Conservation (phyloP, 116 monocot genomes). For the Phalaenopsis hybrid region DNA sequence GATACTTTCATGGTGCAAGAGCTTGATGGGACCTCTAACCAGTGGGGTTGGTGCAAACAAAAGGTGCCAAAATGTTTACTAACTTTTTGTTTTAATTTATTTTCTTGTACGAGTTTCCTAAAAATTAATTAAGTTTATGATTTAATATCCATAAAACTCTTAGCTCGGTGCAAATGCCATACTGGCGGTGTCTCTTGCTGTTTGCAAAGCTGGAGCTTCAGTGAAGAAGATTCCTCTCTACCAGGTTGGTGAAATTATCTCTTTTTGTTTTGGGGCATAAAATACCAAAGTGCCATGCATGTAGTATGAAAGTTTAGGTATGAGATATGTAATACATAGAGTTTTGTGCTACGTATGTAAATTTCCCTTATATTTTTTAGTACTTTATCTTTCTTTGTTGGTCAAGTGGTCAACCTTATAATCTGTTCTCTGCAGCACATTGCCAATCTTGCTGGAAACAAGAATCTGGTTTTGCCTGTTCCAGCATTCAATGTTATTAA, state of each 20-base stretch:
- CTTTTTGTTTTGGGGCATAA: neutral
- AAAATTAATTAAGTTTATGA: neutral
- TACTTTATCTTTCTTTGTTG: neutral
- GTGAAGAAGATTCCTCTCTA: conserved; percentile 92
- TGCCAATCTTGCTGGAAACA: conserved; percentile 64
- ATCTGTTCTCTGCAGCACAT: conserved; percentile 59
- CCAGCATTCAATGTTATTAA: conserved; percentile 31
- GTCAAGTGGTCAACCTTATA: neutral
- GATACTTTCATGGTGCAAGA: conserved; percentile 94
- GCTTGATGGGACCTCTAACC: conserved; percentile 89
- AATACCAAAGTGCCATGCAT: too few species aligned
- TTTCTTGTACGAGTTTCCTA: too few species aligned
- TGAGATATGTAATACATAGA: too few species aligned
- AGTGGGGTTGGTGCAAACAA: conserved; percentile 99
- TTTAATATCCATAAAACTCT: conserved; percentile 4
- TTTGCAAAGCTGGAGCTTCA: conserved; percentile 89
- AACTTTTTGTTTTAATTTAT: neutral
- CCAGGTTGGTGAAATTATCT: conserved; percentile 34
- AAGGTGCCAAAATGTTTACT: conserved; percentile 40
- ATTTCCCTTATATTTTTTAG: neutral
- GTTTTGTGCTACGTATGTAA: too few species aligned
- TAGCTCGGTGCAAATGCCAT: conserved; percentile 99
- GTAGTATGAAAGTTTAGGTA: too few species aligned
- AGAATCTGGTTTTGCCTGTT: conserved; percentile 25
- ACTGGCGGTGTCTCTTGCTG: conserved; percentile 87